Evolutionary conservation across 768 basidiomycete genomes (phyloP), one percentile per base, ranked within the genome.

Genomic region (Leccinellum rugosiceps): DNA sequence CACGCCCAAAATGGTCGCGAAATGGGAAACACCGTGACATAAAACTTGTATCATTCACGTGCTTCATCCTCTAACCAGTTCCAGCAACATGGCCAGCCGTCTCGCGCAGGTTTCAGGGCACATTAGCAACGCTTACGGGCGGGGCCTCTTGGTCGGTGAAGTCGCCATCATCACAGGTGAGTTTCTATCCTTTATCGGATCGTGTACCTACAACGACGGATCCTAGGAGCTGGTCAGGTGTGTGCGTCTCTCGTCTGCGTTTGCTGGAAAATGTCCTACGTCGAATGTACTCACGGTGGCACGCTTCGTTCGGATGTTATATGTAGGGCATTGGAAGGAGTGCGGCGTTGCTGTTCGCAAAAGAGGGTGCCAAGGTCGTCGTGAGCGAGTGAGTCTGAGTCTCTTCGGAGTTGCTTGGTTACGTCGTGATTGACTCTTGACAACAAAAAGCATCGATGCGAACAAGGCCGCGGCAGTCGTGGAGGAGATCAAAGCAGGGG

Each of bases 101-200:
- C 81, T 91, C 44, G 71, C 82, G 47, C 89, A 90, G 73, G 80
- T 92, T 48, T 80, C 88, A 28, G 83, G 82, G 53, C 90, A 92
- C 66, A 72, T 92, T 26, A 79, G 80, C 35, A 86, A 82, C 65
- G 58, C 72, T 21, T 59, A 76, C 55, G 62, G 69, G 21, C 75
- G 78, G 7, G 90, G 90, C 4, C 75, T 93, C 45, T 77, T 92
- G 49, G 79, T 77, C 1, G 88, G 85, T 6, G 88, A 93, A 65
- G 90, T 92, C 8, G 90, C 88, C 15, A 92, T 94, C 69, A 86
- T 94, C 65, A 94, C 92, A 50, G 91, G 90, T 86, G 66, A 64
- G 82, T 72, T 34, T 30, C 25, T 31, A 31, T 15, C 14, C 26
- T 3, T 43, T 19, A 19, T 43, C 19, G 19, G 19, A 38, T 43